Conservation (phyloP, 208 protist genomes). For the Trypanosoma scelopori region DNA sequence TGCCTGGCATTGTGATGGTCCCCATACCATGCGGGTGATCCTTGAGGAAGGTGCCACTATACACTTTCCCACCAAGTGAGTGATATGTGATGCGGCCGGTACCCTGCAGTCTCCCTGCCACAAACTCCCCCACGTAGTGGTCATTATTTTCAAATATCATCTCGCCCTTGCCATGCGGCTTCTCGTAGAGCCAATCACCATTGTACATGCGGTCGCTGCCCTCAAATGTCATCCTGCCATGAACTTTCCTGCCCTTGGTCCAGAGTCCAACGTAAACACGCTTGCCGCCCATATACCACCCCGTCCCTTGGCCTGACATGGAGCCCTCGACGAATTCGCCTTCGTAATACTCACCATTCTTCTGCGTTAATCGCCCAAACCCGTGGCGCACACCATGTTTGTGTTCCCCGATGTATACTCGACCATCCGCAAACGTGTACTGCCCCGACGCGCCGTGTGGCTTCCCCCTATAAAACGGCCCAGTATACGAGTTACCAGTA, state of each 20-base stretch:
- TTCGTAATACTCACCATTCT: constrained; percentile 63
- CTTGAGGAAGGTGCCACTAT: constrained; percentile 57
- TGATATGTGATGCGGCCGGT: constrained; percentile 42
- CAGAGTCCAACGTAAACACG: constrained; percentile 39
- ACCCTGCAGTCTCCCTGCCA: constrained; percentile 48
- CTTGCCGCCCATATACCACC: constrained; percentile 30
- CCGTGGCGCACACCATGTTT: constrained; percentile 48
- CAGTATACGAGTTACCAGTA: constrained; percentile 47
- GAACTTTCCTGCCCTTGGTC: constrained; percentile 38
- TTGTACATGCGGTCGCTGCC: constrained; percentile 42
- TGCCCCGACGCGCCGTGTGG: constrained; percentile 27
- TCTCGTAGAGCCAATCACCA: constrained; percentile 51
- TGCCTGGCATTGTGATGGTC: constrained; percentile 22
- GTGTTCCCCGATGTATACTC: constrained; percentile 57
- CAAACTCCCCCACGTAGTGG: constrained; percentile 52
- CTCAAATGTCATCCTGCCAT: constrained; percentile 40
- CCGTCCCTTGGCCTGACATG: constrained; percentile 47
- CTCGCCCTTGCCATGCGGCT: constrained; percentile 42
- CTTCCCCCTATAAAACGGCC: constrained; percentile 33
- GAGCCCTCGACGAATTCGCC: constrained; percentile 47
- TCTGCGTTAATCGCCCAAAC: constrained; percentile 39
- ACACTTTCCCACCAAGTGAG: constrained; percentile 32
- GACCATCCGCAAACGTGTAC: constrained; percentile 44
- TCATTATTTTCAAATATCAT: constrained; percentile 68
- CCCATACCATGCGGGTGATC: constrained; percentile 62